Evolutionary conservation across 805 yeast genomes (phyloP), one percentile per base, ranked within the genome.

Genomic region (Candida yuanshanica): DNA sequence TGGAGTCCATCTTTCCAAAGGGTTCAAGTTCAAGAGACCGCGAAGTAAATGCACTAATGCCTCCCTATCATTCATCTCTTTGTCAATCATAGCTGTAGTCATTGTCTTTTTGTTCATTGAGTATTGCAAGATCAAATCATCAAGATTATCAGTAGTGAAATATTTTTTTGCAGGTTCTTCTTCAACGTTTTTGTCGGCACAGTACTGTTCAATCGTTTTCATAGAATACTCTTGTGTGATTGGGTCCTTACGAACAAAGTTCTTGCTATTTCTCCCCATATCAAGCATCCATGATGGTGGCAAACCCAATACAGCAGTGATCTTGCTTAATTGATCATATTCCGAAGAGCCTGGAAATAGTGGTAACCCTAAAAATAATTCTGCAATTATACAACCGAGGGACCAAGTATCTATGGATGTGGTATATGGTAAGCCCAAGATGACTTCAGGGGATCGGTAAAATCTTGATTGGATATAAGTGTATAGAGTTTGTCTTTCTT

Each of bases 331-430:
- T 62, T 91, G 97, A 58, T 91, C 89, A 62, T 81, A 93, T 62
- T 93, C 99, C 0, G 96, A 85, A 4, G 89, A 75, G 4, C 99
- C 99, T 0, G 99, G 97, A 53, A 91, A 88, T 50, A 91, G 70
- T 1, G 99, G 99, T 42, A 91, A 70, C 1, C 99, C 99, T 38
- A 91, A 63, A 51, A 84, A 90, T 36, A 91, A 66, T 61, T 93
- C 99, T 2, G 93, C 95, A 25, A 88, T 77, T 38, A 93, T 87
- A 58, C 97, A 85, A 0, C 96, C 99, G 34, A 90, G 66, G 0
- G 98, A 91, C 99, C 99, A 93, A 79, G 91, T 88, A 60, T 91
- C 99, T 39, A 93, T 91, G 7, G 95, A 79, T 9, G 95, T 78
- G 1, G 96, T 84, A 57, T 93, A 91, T 5, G 96, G 95, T 34